Percentiles rank a stretch among this genome's conserved stretches.
Conservation (phyloP, 768 basidiomycete species). For the Hygrocybe coccinea region DNA sequence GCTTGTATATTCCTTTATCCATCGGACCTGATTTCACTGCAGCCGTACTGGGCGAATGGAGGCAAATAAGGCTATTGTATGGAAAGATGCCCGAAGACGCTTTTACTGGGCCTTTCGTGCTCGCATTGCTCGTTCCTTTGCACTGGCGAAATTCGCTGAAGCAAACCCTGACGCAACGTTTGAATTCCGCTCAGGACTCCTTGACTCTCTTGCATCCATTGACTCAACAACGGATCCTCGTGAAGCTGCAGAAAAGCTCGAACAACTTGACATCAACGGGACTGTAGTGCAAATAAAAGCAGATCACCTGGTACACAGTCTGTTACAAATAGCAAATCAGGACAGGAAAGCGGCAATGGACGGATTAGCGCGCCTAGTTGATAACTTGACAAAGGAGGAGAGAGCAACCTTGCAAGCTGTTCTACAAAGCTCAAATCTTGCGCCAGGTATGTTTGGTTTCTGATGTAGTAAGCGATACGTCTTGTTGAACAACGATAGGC, state of each 20-base stretch:
- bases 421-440: constrained; percentile 44
- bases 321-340: constrained; percentile 64
- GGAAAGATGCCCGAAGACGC: constrained; percentile 83
- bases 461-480: too few species aligned
- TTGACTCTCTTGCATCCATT: constrained; percentile 57
- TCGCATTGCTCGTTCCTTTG: constrained; percentile 65
- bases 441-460: background rate
- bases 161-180: constrained; percentile 67
- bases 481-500: too few species aligned
- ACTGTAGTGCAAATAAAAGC: constrained; percentile 62
- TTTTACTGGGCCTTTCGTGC: constrained; percentile 94
- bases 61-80: constrained; percentile 80
- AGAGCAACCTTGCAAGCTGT: constrained; percentile 53
- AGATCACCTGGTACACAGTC: constrained; percentile 60
- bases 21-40: constrained; percentile 7
- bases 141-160: constrained; percentile 57
- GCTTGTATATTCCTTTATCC: background rate
- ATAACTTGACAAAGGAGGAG: constrained; percentile 70
- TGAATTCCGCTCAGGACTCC: constrained; percentile 60
- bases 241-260: constrained; percentile 59
- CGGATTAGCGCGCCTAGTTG: constrained; percentile 67
- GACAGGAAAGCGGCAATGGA: constrained; percentile 75
- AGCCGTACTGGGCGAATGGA: constrained; percentile 96
- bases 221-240: constrained; percentile 51
- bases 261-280: constrained; percentile 61